phyloP scores from a whole-genome alignment of 148 eudicot species.

The Drosera capensis region DNA sequence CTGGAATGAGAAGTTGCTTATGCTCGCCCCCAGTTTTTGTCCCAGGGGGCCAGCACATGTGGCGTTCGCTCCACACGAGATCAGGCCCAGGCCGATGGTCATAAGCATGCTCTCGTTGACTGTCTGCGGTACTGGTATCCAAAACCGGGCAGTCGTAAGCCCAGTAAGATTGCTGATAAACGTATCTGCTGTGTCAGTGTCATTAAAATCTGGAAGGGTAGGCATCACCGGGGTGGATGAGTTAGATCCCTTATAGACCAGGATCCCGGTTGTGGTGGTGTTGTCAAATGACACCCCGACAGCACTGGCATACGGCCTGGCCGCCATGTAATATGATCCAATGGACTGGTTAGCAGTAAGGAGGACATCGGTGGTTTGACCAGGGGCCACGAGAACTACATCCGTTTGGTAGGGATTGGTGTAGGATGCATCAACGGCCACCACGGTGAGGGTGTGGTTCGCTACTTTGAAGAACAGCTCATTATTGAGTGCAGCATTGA shows the following conservation, averaged over 20 bases:
- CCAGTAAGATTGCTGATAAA: slow-evolving; percentile 2
- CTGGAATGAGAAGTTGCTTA: slow-evolving; percentile 42
- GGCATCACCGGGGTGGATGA: slow-evolving; percentile 4
- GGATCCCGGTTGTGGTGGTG: slow-evolving; percentile 10
- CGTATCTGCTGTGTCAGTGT: slow-evolving; percentile 3
- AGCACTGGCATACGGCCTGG: slow-evolving; percentile 4
- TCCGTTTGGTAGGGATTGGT: slow-evolving; percentile 17
- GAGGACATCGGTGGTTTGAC: slow-evolving; percentile 21
- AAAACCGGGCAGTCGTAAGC: too few relatives aligned
- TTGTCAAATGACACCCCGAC: slow-evolving; percentile 2
- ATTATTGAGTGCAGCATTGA: slow-evolving; percentile 13
- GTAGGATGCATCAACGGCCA: slow-evolving; percentile 19
- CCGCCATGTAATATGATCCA: slow-evolving; percentile 14
- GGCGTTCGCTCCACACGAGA: too few relatives aligned
- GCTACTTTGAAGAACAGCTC: slow-evolving; percentile 25
- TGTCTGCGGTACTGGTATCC: slow-evolving; percentile 20
- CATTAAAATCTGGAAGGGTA: neutral
- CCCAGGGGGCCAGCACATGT: slow-evolving; percentile 31
- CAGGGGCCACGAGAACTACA: slow-evolving; percentile 17
- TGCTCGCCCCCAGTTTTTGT: slow-evolving; percentile 31
- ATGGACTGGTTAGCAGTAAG: slow-evolving; percentile 7
- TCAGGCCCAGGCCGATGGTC: slow-evolving; percentile 38
- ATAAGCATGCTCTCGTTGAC: slow-evolving; percentile 42
- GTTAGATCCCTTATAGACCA: slow-evolving; percentile 1
- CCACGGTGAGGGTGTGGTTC: slow-evolving; percentile 14